Evolutionary conservation across 306 rosid species (phyloP), one percentile per base, ranked within the genome.

Genomic region (Dryas drummondii): DNA sequence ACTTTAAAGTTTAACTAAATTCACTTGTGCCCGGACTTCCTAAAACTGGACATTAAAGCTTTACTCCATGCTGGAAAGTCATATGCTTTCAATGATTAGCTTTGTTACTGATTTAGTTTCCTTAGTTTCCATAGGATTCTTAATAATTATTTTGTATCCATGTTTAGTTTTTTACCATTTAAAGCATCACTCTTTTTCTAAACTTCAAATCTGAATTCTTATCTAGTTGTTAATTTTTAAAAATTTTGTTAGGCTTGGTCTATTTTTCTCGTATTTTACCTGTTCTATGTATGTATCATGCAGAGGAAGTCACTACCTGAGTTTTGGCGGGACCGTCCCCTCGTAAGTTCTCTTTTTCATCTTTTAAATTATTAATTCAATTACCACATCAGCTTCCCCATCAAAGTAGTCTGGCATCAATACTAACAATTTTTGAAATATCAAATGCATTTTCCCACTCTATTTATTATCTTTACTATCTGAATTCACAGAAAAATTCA

Each of bases 261-360:
- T 37, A 22, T 42, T 59, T 62, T 70, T 63, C 54, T 80, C 63
- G 74, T 62, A 59, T 9, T 79, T 79, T 62, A 79, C 81, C 73
- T 84, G 71, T 79, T 75, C 49, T 40, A 27, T 70, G 82, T 67
- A 71, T 70, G 46, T 72, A 64, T 80, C 55, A 70, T 82, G 92
- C 97, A 96, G 98, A 96, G 88, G 79, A 90, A 78, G 85, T 90
- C 98, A 7, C 86, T 96, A 13, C 99, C 98, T 54, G 99, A 96
- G 84, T 96, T 96, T 90, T 96, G 99, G 98, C 91, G 98, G 75
- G 98, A 88, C 74, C 99, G 45, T 44, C 82, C 82, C 87, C 76
- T 96, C 79, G 99, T 96, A 83, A 92, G 98, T 85, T 17, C 76
- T 66, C 63, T 71, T 55, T 70, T 17, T 78, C 71, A 26, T 76